Evolutionary conservation across 768 basidiomycete genomes (phyloP).

Genomic region (Mycena albidolilacea): DNA sequence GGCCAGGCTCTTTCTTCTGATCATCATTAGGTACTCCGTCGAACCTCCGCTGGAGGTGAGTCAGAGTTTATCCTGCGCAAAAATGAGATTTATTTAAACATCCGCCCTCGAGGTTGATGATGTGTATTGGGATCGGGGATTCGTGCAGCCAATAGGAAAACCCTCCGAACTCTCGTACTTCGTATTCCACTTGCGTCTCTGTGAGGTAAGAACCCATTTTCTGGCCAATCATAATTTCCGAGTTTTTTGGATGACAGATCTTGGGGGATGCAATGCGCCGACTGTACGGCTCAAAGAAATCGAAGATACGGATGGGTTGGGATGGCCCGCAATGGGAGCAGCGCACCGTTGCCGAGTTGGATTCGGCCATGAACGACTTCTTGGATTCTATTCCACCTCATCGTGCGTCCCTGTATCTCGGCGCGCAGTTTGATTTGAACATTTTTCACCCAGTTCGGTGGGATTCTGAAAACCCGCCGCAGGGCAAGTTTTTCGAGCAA

Average conservation of each 20-base stretch:
- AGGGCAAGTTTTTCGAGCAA: slow-evolving; percentile 54
- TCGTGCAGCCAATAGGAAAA: slow-evolving; percentile 74
- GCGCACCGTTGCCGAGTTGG: slow-evolving; percentile 71
- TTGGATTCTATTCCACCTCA: slow-evolving; percentile 70
- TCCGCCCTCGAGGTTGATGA: slow-evolving; percentile 64
- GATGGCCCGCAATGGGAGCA: slow-evolving; percentile 72
- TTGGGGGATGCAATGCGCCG: slow-evolving; percentile 73
- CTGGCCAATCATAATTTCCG: background rate
- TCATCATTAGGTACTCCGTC: slow-evolving; percentile 66
- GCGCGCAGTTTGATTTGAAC: no score
- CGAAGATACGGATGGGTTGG: slow-evolving; percentile 50
- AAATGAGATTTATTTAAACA: no score
- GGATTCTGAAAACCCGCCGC: slow-evolving; percentile 31
- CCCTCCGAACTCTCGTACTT: slow-evolving; percentile 71
- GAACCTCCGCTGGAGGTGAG: slow-evolving; percentile 60
- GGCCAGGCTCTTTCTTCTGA: background rate
- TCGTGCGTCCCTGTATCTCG: slow-evolving; percentile 48
- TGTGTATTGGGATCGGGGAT: slow-evolving; percentile 64
- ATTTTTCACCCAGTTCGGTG: slow-evolving; percentile 38
- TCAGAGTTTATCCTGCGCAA: no score
- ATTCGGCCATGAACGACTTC: slow-evolving; percentile 75
- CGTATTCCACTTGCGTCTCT: slow-evolving; percentile 66
- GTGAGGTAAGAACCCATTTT: slow-evolving; percentile 46
- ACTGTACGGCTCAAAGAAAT: slow-evolving; percentile 61
- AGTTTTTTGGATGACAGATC: slow-evolving; percentile 48